These are phyloP conservation scores for Colletotrichum sublineola DNA, from an alignment of 2,329 filamentous ascomycete species.

Conservation along the genomic window DNA sequence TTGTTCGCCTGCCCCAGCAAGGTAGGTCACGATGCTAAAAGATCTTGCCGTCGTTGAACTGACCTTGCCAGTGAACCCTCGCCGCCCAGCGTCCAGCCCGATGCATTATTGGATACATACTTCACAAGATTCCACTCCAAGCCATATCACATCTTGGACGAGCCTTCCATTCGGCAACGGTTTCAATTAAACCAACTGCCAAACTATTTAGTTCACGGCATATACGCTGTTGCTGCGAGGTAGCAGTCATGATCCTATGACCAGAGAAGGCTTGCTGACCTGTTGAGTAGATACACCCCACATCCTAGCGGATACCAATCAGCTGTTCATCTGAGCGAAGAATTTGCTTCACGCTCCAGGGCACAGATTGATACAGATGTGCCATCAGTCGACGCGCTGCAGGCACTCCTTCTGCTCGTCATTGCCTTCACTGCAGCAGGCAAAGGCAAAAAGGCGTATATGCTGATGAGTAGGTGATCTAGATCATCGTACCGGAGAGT, in stretches of 20 bases:
- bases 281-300: slow-evolving; percentile 72
- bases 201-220: slow-evolving; percentile 65
- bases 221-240: slow-evolving; percentile 74
- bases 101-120: slow-evolving; percentile 81
- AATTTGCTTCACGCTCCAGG: slow-evolving; percentile 79
- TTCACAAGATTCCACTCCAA: slow-evolving; percentile 85
- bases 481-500: slow-evolving; percentile 1
- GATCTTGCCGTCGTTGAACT: slow-evolving; percentile 21
- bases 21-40: slow-evolving; percentile 47
- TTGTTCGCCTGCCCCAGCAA: slow-evolving; percentile 58
- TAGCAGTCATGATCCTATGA: slow-evolving; percentile 50
- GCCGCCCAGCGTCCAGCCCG: slow-evolving; percentile 63
- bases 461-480: slow-evolving; percentile 77
- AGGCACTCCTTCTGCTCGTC: slow-evolving; percentile 80
- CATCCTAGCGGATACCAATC: slow-evolving; percentile 77
- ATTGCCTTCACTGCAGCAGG: slow-evolving; percentile 83
- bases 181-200: slow-evolving; percentile 77
- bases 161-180: slow-evolving; percentile 79
- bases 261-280: slow-evolving; percentile 41
- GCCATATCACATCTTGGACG: slow-evolving; percentile 85
- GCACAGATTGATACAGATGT: slow-evolving; percentile 82
- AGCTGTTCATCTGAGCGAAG: slow-evolving; percentile 76
- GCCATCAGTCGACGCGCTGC: slow-evolving; percentile 82
- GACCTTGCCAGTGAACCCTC: slow-evolving; percentile 58
- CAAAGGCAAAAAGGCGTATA: slow-evolving; percentile 87